These are phyloP conservation scores for Tephrocybe sp. DNA, from an alignment of 768 basidiomycete genomes.

Conservation along the genomic window DNA sequence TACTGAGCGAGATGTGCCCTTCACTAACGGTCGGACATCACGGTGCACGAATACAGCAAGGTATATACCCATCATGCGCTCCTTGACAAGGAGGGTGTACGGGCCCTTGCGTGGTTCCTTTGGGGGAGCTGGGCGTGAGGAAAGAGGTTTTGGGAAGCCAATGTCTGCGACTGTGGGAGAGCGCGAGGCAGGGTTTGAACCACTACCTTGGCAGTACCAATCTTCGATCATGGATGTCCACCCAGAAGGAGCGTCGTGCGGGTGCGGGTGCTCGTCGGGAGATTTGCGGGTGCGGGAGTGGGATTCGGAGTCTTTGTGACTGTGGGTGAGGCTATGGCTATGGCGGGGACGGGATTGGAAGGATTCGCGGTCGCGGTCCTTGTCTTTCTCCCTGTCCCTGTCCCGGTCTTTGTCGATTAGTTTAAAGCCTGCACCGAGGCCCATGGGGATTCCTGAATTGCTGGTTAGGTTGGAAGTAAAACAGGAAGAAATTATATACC, in stretches of 20 bases:
- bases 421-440: slow-evolving; percentile 75
- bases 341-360: slow-evolving; percentile 31
- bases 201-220: slow-evolving; percentile 57
- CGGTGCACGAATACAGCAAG: slow-evolving; percentile 74
- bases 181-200: slow-evolving; percentile 25
- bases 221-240: slow-evolving; percentile 81
- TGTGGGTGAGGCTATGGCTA: slow-evolving; percentile 32
- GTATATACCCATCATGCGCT: slow-evolving; percentile 90
- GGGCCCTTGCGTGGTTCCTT: slow-evolving; percentile 59
- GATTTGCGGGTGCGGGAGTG: slow-evolving; percentile 31
- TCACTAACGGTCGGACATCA: slow-evolving; percentile 63
- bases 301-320: slow-evolving; percentile 33
- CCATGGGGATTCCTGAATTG: slow-evolving; percentile 68
- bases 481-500: slow-evolving; percentile 35
- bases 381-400: slow-evolving; percentile 38
- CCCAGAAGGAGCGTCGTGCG: slow-evolving; percentile 43
- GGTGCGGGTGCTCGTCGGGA: slow-evolving; percentile 31
- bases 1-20: slow-evolving; percentile 76
- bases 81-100: slow-evolving; percentile 84
- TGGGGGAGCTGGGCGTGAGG: slow-evolving; percentile 35
- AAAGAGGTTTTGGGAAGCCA: slow-evolving; percentile 40
- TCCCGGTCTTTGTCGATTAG: slow-evolving; percentile 53
- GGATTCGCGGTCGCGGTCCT: slow-evolving; percentile 33
- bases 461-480: background rate
- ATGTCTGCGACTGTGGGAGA: slow-evolving; percentile 44